Percentiles rank a stretch among this genome's conserved stretches.
phyloP scores from a whole-genome alignment of 148 eudicot genomes.

The Vaccinium macrocarpon region DNA sequence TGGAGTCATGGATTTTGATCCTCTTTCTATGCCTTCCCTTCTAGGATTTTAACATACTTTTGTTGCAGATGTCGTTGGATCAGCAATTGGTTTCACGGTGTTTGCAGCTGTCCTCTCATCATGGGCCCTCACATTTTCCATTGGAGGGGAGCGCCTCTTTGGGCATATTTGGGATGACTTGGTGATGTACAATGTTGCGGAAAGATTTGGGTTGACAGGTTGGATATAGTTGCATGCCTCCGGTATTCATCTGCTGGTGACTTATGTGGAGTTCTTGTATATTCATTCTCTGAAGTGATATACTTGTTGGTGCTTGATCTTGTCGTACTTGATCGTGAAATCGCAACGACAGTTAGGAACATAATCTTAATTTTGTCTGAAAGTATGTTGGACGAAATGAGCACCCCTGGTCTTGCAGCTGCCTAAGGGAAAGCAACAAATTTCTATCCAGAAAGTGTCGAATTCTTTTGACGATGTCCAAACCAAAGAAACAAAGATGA shows the following conservation, averaged over 20 bases:
- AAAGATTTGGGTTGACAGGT: slow-evolving; percentile 67
- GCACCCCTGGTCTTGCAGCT: not conserved
- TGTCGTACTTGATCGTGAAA: not conserved
- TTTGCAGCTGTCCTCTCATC: slow-evolving; percentile 53
- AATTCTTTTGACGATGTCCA: not conserved
- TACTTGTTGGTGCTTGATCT: no score
- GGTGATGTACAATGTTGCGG: slow-evolving; percentile 90
- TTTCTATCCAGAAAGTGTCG: not conserved
- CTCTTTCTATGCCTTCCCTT: not conserved
- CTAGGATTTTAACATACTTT: not conserved
- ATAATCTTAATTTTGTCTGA: not conserved
- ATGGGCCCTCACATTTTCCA: slow-evolving; percentile 81
- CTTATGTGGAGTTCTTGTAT: not conserved
- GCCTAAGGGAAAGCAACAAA: not conserved
- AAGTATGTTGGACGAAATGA: not conserved
- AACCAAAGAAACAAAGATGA: not conserved
- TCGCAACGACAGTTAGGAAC: not conserved
- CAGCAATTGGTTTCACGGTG: slow-evolving; percentile 70
- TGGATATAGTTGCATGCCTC: slow-evolving; percentile 39
- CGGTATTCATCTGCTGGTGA: not conserved
- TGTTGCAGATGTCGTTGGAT: slow-evolving; percentile 70
- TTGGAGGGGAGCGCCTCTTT: slow-evolving; percentile 80
- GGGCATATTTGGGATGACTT: slow-evolving; percentile 73
- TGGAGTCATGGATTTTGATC: not conserved
- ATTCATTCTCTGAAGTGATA: not conserved